A percentile compares a stretch with the other conserved stretches of the same genome.
Evolutionary conservation across 257 asterid species (phyloP).

Genomic region (Salvia hispanica): DNA sequence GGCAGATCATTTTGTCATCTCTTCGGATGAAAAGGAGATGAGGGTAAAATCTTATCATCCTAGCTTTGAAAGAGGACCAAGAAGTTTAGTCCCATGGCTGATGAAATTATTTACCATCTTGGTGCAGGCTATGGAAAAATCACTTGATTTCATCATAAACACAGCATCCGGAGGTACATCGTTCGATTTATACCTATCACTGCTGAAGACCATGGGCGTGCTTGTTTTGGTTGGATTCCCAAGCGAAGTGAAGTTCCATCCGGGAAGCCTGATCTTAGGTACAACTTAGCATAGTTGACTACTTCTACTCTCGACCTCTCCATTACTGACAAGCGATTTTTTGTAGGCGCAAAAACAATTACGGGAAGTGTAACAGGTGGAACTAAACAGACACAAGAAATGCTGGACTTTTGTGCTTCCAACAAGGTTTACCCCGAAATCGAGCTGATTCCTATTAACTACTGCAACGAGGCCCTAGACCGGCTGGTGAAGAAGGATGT

Average conservation of each 20-base stretch:
- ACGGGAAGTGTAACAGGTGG: constrained; percentile 86
- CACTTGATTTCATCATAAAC: constrained; percentile 78
- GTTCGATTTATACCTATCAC: constrained; percentile 60
- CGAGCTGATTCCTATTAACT: constrained; percentile 67
- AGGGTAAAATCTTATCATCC: constrained; percentile 39
- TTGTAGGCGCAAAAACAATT: constrained; percentile 58
- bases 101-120: constrained; percentile 11
- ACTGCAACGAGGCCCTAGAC: constrained; percentile 76
- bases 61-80: neutral
- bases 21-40: constrained; percentile 77
- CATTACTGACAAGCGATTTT: neutral
- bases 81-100: neutral
- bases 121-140: constrained; percentile 59
- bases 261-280: constrained; percentile 56
- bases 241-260: constrained; percentile 67
- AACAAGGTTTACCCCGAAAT: constrained; percentile 82
- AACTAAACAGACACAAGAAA: constrained; percentile 71
- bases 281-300: neutral
- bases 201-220: constrained; percentile 73
- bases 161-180: constrained; percentile 75
- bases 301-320: neutral
- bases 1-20: constrained; percentile 77
- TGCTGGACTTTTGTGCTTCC: constrained; percentile 84
- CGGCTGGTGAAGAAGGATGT: constrained; percentile 82
- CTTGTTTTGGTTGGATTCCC: constrained; percentile 85